A percentile compares a stretch with the other conserved stretches of the same genome.
phyloP scores from a whole-genome alignment of 129 eudicot genomes.

The Flaveria trinervia region DNA sequence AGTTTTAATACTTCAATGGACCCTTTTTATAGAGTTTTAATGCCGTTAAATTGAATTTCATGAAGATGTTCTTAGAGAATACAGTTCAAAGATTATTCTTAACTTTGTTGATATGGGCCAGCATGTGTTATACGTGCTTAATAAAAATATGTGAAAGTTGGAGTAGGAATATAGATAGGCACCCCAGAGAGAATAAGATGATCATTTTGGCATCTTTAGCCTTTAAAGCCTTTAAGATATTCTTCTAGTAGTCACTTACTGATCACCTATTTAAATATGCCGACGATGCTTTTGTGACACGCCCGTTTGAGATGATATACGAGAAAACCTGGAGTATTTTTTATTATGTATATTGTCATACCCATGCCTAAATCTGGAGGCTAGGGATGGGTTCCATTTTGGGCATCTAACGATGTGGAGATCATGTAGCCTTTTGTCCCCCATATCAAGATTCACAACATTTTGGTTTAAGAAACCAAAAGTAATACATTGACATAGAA shows the following conservation, averaged over 20 bases:
- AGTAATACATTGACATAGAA: constrained; percentile 25
- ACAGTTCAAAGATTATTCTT: background rate
- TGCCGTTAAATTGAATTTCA: background rate
- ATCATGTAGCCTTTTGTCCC: constrained; percentile 34
- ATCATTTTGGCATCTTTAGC: constrained; percentile 28
- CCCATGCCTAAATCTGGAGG: constrained; percentile 17
- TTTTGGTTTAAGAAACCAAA: constrained; percentile 26
- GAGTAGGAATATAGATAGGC: constrained; percentile 20
- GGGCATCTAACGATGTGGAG: constrained; percentile 42
- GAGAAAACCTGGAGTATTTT: background rate
- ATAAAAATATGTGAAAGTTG: background rate
- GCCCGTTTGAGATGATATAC: constrained; percentile 14
- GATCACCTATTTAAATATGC: constrained; percentile 19
- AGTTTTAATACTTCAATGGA: background rate
- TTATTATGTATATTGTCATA: background rate
- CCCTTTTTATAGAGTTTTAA: constrained; percentile 6
- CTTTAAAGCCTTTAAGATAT: constrained; percentile 22
- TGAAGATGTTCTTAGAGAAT: background rate
- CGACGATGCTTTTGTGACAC: constrained; percentile 12
- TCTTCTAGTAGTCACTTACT: constrained; percentile 16
- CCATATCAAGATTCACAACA: constrained; percentile 32
- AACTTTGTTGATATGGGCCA: background rate
- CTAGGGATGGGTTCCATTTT: constrained; percentile 24
- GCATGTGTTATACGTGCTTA: background rate
- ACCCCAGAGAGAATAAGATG: constrained; percentile 24